A percentile compares a stretch with the other conserved stretches of the same genome.
These are phyloP conservation scores for Microascus cirrosus DNA, from an alignment of 2,329 filamentous ascomycete genomes.

Conservation along the genomic window DNA sequence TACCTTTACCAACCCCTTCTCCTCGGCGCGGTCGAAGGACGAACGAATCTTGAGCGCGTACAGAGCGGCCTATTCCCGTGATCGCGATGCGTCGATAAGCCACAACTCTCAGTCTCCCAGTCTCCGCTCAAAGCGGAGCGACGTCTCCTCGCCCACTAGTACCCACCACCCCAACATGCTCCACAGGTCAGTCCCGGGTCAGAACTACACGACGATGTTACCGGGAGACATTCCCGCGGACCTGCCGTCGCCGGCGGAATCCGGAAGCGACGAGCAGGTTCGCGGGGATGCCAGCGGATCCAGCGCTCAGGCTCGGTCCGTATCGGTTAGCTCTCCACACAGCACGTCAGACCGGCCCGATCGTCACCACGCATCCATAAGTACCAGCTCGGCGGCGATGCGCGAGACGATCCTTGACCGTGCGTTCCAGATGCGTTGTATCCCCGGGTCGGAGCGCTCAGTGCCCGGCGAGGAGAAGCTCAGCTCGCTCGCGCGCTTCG, in stretches of 20 bases:
- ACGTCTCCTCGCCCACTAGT: slow-evolving; percentile 47
- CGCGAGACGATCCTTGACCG: slow-evolving; percentile 58
- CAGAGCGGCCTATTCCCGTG: slow-evolving; percentile 28
- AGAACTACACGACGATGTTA: slow-evolving; percentile 39
- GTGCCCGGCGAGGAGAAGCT: slow-evolving; percentile 49
- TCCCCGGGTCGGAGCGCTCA: slow-evolving; percentile 46
- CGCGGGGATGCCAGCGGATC: slow-evolving; percentile 51
- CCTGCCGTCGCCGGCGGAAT: slow-evolving; percentile 43
- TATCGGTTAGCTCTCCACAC: slow-evolving; percentile 44
- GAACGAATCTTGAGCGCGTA: slow-evolving; percentile 17
- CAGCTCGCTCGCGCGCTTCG: slow-evolving; percentile 53
- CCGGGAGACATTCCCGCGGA: slow-evolving; percentile 43
- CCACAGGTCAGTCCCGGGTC: slow-evolving; percentile 17
- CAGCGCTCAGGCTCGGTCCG: slow-evolving; percentile 41
- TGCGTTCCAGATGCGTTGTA: slow-evolving; percentile 51
- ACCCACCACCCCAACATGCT: slow-evolving; percentile 29
- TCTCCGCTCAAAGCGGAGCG: slow-evolving; percentile 49
- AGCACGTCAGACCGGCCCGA: slow-evolving; percentile 41
- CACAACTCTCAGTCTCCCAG: slow-evolving; percentile 49
- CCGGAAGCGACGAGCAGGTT: slow-evolving; percentile 38
- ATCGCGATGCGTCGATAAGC: slow-evolving; percentile 33
- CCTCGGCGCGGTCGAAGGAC: slow-evolving; percentile 17
- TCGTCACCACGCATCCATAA: slow-evolving; percentile 22
- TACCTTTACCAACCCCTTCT: slow-evolving; percentile 42
- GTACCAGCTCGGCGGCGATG: slow-evolving; percentile 33